phyloP scores from a whole-genome alignment of 75 land plant genomes.

The Isoetes taiwanensis region DNA sequence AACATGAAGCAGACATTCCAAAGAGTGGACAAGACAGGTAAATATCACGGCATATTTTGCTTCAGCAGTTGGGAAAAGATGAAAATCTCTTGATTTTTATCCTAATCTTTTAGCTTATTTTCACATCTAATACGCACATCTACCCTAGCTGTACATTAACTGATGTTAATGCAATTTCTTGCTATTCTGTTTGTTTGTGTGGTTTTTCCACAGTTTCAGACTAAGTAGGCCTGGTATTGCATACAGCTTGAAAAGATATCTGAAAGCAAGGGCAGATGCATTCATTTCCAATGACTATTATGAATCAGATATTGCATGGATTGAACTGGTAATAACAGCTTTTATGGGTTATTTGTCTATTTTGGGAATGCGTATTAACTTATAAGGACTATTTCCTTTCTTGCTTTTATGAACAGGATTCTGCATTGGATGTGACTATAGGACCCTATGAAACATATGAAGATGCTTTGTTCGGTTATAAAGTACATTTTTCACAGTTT shows the following conservation, averaged over 20 bases:
- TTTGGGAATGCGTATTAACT: neutral
- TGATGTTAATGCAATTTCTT: no score
- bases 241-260: constrained; percentile 61
- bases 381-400: neutral
- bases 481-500: constrained; percentile 38
- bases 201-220: no score
- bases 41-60: no score
- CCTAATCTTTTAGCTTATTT: no score
- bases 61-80: no score
- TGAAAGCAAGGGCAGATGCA: constrained; percentile 71
- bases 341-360: neutral
- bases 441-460: constrained; percentile 98
- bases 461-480: constrained; percentile 83
- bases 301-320: constrained; percentile 95
- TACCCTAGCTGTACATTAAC: no score
- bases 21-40: no score
- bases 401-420: constrained; percentile 37
- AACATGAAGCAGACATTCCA: no score
- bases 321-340: constrained; percentile 57
- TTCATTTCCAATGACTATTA: constrained; percentile 89
- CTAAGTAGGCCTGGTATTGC: no score
- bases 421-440: constrained; percentile 80
- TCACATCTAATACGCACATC: no score
- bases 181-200: no score
- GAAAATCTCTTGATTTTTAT: no score